Evolutionary conservation across 805 yeast species (phyloP), one percentile per base, ranked within the genome.

Genomic region (Yarrowia porcina): DNA sequence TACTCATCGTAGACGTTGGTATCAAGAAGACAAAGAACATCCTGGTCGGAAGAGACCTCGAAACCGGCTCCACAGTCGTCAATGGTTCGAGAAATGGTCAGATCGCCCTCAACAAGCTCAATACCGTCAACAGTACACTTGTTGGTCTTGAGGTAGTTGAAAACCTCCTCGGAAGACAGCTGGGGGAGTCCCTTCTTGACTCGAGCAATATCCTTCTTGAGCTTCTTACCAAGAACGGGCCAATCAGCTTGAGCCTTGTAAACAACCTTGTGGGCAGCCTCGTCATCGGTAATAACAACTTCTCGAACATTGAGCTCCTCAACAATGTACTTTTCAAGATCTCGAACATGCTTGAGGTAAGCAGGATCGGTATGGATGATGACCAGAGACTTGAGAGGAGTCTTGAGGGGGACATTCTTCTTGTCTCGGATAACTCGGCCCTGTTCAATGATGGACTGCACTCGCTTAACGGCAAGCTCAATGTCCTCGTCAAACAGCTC

Each of bases 401-500:
- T 91, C 83, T 94, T 94, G 75, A 94, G 82, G 13, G 97, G 90
- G 68, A 94, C 90, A 66, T 84, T 84, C 78, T 90, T 88, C 89
- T 92, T 93, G 75, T 96, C 99, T 80, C 99, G 90, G 72, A 96
- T 88, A 75, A 85, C 88, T 80, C 99, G 89, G 67, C 97, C 98
- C 72, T 93, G 80, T 61, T 94, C 99, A 73, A 94, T 93, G 70
- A 94, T 97, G 74, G 87, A 85, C 79, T 96, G 98, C 98, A 94
- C 93, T 79, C 98, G 87, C 35, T 87, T 79, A 60, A 94, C 97
- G 15, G 97, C 91, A 60, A 83, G 76, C 78, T 92, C 97, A 23
- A 60, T 63, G 64, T 82, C 83, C 69, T 83, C 87, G 75, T 94
- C 96, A 65, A 86, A 87, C 66, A 89, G 82, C 69, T 87, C 96